Evolutionary conservation across 83 land plant genomes (phyloP), one percentile per base, ranked within the genome.

Genomic region (Larix sibirica): DNA sequence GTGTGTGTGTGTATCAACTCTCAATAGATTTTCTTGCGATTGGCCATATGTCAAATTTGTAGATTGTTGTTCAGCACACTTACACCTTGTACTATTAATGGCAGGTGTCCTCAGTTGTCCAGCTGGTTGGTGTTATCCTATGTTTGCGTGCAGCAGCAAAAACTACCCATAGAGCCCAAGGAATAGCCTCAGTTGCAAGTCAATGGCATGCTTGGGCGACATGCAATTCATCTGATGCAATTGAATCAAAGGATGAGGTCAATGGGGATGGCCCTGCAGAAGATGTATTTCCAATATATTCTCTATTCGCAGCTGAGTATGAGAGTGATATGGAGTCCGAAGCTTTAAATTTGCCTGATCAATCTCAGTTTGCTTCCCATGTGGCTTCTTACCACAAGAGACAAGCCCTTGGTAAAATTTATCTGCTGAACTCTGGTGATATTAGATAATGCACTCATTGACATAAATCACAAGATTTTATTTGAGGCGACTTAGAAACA

Each of bases 81-180:
- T 36, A 42, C 33, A 63, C 42, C 38, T 26, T 38, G 31, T 26
- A 9, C n/a, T 5, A 13, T 36, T 6, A 33, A 64, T 75, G 62
- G 59, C 90, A 96, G 99, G 92, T 90, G 16, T 88, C 91, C 65
- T 90, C 97, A 18, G 79, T 86, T 33, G 91, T 97, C 75, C 98
- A 97, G 78, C 93, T 97, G 56, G 92, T 94, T 59, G 99, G 93
- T n/a, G 82, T 90, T 60, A 86, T 86, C 60, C 80, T 94, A 40
- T 94, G 98, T 85, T 83, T 97, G 77, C 86, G 93, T 83, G 94
- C 91, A 62, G 99, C 97, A 60, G 88, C 98, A 33, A 97, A 91
- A 87, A 97, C 96, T 77, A 94, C 98, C 21, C 97, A 96, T 75
- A 92, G 92, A 84, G 97, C 98, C 6, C 97, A 96, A 81, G 81